Conservation (phyloP, 192 early-diverging fungal species). For the Backusella macrospora region DNA sequence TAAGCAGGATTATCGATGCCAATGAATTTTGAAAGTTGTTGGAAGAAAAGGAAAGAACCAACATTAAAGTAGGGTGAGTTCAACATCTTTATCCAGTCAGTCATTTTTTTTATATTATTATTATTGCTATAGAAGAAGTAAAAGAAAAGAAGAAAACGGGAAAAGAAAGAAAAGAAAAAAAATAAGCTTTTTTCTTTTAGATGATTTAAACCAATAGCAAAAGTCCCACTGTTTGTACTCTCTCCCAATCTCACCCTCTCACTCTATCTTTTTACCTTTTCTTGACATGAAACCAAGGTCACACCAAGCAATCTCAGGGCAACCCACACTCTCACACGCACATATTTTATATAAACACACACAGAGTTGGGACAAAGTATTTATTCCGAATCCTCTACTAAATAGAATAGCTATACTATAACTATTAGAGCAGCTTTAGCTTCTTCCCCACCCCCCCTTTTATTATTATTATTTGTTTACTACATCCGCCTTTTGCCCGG, state of each 20-base stretch:
- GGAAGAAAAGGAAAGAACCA: constrained; percentile 55
- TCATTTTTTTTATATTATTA: constrained; percentile 10
- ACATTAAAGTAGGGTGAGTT: constrained; percentile 48
- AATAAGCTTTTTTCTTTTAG: background rate
- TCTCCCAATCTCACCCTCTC: background rate
- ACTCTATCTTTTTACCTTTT: background rate
- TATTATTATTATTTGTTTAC: too few relatives aligned
- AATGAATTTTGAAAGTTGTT: constrained; percentile 63
- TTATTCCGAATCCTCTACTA: too few relatives aligned
- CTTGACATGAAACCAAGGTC: background rate
- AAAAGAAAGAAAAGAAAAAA: background rate
- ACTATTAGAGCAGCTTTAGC: too few relatives aligned
- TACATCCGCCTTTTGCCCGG: too few relatives aligned
- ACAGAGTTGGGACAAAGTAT: too few relatives aligned
- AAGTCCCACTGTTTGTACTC: background rate
- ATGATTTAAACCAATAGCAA: background rate
- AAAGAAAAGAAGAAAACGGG: background rate
- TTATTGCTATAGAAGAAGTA: background rate
- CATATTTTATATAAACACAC: background rate
- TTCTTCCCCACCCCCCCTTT: too few relatives aligned
- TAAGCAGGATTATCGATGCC: constrained; percentile 61
- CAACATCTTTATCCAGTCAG: constrained; percentile 4
- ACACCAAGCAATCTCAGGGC: constrained; percentile 1
- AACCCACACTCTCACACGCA: background rate
- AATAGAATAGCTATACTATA: too few relatives aligned